Conservation (phyloP, 2,329 filamentous ascomycete genomes). For the Allantophomopsis cytisporea region DNA sequence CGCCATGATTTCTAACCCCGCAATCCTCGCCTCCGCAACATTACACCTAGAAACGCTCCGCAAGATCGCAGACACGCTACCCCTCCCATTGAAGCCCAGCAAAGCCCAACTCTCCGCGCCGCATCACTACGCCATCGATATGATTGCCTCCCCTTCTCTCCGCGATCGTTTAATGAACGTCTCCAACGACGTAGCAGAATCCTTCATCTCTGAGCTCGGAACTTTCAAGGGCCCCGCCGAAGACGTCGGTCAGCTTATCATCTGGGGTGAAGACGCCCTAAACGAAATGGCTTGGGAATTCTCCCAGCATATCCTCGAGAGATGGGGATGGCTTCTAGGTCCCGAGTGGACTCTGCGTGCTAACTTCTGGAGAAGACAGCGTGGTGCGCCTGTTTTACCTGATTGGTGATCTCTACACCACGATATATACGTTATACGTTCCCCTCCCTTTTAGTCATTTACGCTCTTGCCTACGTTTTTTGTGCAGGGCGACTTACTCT, state of each 20-base stretch:
- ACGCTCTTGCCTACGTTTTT: too few species aligned
- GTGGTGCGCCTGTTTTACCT: slow-evolving; percentile 19
- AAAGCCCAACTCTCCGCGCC: slow-evolving; percentile 23
- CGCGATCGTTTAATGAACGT: slow-evolving; percentile 22
- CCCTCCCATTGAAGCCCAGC: slow-evolving; percentile 21
- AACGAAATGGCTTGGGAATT: slow-evolving; percentile 28
- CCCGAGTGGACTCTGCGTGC: slow-evolving; percentile 22
- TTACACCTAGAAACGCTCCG: slow-evolving; percentile 18
- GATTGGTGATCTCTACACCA: slow-evolving; percentile 11
- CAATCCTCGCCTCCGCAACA: slow-evolving; percentile 18
- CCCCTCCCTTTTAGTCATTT: too few species aligned
- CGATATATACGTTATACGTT: too few species aligned
- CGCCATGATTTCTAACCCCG: slow-evolving; percentile 19
- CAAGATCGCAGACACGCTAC: slow-evolving; percentile 18
- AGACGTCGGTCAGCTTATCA: slow-evolving; percentile 23
- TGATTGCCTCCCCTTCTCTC: slow-evolving; percentile 24
- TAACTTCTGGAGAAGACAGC: slow-evolving; percentile 26
- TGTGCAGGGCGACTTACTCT: too few species aligned
- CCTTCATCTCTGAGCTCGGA: slow-evolving; percentile 23
- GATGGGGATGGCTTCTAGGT: slow-evolving; percentile 25
- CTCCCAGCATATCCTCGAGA: slow-evolving; percentile 22
- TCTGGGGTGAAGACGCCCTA: slow-evolving; percentile 26
- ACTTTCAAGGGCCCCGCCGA: slow-evolving; percentile 20
- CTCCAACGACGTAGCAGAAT: slow-evolving; percentile 19
- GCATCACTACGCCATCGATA: slow-evolving; percentile 26